Conservation (phyloP, 805 yeast species). For the Suhomyces vadensis region DNA sequence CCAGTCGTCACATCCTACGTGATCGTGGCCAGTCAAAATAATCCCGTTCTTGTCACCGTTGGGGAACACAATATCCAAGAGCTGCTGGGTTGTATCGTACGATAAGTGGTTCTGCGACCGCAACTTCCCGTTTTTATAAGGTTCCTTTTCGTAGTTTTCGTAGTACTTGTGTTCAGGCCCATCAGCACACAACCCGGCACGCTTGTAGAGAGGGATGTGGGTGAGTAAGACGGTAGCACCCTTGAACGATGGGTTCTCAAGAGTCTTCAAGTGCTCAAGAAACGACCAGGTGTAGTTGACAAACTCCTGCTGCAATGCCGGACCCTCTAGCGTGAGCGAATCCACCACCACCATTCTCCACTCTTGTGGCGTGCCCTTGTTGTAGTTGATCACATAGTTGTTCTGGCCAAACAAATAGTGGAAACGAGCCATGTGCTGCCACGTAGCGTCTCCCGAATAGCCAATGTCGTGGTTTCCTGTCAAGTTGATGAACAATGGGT, state of each 20-base stretch:
- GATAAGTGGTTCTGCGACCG: slow-evolving; percentile 87
- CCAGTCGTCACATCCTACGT: slow-evolving; percentile 82
- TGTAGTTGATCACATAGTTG: slow-evolving; percentile 77
- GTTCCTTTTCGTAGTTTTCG: slow-evolving; percentile 55
- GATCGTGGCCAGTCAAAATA: slow-evolving; percentile 93
- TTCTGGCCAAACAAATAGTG: slow-evolving; percentile 75
- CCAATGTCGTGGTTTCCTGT: slow-evolving; percentile 98
- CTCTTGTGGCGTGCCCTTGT: slow-evolving; percentile 61
- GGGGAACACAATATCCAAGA: slow-evolving; percentile 71
- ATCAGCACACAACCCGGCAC: slow-evolving; percentile 80
- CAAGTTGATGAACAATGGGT: slow-evolving; percentile 75
- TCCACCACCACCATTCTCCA: slow-evolving; percentile 90
- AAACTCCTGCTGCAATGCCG: slow-evolving; percentile 76
- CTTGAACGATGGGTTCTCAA: slow-evolving; percentile 47
- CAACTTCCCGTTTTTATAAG: slow-evolving; percentile 67
- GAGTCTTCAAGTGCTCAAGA: slow-evolving; percentile 55
- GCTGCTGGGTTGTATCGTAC: slow-evolving; percentile 61
- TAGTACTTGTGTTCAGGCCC: slow-evolving; percentile 64
- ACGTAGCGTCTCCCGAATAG: slow-evolving; percentile 90
- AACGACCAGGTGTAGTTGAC: slow-evolving; percentile 71
- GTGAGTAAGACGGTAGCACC: slow-evolving; percentile 85
- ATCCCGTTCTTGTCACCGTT: slow-evolving; percentile 67
- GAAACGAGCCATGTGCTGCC: slow-evolving; percentile 85
- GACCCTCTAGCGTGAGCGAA: slow-evolving; percentile 84
- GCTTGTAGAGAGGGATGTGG: slow-evolving; percentile 87